Percentiles rank a stretch among this genome's conserved stretches.
These are phyloP conservation scores for Carex myosuroides DNA, from an alignment of 176 grass and related monocot genomes.

Conservation along the genomic window DNA sequence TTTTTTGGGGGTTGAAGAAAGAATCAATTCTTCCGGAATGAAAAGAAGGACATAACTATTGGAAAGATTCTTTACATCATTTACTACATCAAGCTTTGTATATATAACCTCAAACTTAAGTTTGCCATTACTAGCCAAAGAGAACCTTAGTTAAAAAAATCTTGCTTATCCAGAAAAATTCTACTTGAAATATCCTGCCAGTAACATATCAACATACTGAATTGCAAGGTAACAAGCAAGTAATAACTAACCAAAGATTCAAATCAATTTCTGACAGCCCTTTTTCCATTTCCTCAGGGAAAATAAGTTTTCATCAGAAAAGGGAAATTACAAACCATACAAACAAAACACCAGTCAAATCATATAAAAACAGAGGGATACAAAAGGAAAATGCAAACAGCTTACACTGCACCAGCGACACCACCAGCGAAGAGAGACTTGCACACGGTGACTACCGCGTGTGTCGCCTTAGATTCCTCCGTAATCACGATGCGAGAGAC, in stretches of 20 bases:
- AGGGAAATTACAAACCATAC: neutral
- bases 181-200: neutral
- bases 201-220: neutral
- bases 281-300: neutral
- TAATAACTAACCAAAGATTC: neutral
- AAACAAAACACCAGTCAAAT: neutral
- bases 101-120: neutral
- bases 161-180: neutral
- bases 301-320: neutral
- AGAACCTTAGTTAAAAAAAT: neutral
- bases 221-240: neutral
- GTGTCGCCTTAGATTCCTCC: constrained; percentile 91
- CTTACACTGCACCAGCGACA: constrained; percentile 94
- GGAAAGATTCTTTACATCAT: neutral
- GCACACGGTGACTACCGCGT: constrained; percentile 59
- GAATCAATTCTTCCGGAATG: neutral
- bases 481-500: constrained; percentile 88
- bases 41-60: neutral
- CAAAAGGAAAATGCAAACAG: neutral
- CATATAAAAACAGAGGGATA: neutral
- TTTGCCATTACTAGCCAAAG: neutral
- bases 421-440: constrained; percentile 93
- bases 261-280: neutral
- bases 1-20: neutral
- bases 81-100: neutral